These are phyloP conservation scores for Microstegium vimineum DNA, from an alignment of 176 grass and related monocot species.

Conservation along the genomic window DNA sequence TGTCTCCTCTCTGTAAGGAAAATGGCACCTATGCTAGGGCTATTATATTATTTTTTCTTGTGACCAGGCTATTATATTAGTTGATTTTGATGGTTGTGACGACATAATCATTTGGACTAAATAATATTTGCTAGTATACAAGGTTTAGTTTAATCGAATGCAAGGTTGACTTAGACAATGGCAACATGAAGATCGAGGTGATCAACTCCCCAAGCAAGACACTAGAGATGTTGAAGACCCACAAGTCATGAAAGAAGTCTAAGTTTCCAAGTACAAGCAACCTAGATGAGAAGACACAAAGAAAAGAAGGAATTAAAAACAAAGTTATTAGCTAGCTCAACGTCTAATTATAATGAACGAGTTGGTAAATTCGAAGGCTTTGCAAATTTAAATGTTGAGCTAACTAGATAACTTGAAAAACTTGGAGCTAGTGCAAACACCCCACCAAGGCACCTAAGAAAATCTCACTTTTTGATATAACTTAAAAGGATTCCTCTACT, in stretches of 20 bases:
- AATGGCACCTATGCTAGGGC: not conserved
- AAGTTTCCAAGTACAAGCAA: not conserved
- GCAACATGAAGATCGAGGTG: not conserved
- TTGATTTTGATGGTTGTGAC: not conserved
- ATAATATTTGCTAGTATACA: not conserved
- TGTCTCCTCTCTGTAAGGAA: not conserved
- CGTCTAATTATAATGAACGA: not conserved
- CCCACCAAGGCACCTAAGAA: not conserved
- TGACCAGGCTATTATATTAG: too few species aligned
- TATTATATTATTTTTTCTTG: too few species aligned
- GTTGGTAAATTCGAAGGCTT: not conserved
- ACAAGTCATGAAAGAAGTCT: not conserved
- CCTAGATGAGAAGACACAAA: not conserved
- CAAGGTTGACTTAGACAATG: not conserved
- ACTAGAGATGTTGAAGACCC: not conserved
- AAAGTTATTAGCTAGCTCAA: not conserved
- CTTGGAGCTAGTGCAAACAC: not conserved
- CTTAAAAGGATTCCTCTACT: not conserved
- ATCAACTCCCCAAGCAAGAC: not conserved
- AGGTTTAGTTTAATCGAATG: not conserved
- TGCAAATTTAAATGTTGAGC: not conserved
- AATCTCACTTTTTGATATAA: not conserved
- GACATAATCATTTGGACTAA: not conserved
- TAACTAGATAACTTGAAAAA: not conserved
- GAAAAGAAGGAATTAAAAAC: not conserved